A percentile compares a stretch with the other conserved stretches of the same genome.
Conservation (phyloP, 441 rosid species). For the Macaranga tanarius region DNA sequence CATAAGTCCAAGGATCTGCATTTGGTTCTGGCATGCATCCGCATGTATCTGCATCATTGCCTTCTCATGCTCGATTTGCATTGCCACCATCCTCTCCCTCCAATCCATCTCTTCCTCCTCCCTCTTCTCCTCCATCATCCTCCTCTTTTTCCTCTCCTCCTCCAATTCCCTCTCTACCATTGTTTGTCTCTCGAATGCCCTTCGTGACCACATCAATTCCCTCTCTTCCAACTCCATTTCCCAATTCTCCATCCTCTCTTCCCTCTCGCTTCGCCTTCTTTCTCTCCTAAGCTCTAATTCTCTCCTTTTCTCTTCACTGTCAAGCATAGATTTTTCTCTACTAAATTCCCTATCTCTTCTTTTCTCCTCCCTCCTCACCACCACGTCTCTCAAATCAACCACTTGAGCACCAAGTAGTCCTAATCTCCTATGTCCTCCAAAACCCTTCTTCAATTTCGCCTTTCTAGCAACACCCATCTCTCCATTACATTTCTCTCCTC, state of each 20-base stretch:
- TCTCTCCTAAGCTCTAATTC: slow-evolving; percentile 43
- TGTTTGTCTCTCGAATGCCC: slow-evolving; percentile 43
- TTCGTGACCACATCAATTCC: slow-evolving; percentile 46
- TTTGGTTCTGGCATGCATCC: slow-evolving; percentile 69
- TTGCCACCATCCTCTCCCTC: slow-evolving; percentile 54
- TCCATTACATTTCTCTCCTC: slow-evolving; percentile 28
- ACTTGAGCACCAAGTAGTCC: slow-evolving; percentile 50
- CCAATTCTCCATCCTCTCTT: slow-evolving; percentile 48
- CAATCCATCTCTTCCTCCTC: slow-evolving; percentile 84
- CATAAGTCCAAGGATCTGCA: slow-evolving; percentile 72
- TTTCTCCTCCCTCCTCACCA: slow-evolving; percentile 58
- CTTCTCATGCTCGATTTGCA: slow-evolving; percentile 78
- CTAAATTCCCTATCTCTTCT: slow-evolving; percentile 53
- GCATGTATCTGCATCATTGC: slow-evolving; percentile 76
- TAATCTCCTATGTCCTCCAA: slow-evolving; percentile 35
- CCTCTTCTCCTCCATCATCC: slow-evolving; percentile 57
- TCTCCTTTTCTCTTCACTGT: slow-evolving; percentile 45
- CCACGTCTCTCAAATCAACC: slow-evolving; percentile 50
- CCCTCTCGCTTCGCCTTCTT: slow-evolving; percentile 34
- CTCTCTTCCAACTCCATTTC: slow-evolving; percentile 56
- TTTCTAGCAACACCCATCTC: slow-evolving; percentile 27
- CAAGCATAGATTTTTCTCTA: slow-evolving; percentile 38
- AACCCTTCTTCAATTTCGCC: slow-evolving; percentile 34
- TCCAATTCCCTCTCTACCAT: slow-evolving; percentile 48
- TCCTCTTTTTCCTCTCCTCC: slow-evolving; percentile 53